phyloP scores from a whole-genome alignment of 371 early-diverging fungal species.

The Rhizomucor pusillus region DNA sequence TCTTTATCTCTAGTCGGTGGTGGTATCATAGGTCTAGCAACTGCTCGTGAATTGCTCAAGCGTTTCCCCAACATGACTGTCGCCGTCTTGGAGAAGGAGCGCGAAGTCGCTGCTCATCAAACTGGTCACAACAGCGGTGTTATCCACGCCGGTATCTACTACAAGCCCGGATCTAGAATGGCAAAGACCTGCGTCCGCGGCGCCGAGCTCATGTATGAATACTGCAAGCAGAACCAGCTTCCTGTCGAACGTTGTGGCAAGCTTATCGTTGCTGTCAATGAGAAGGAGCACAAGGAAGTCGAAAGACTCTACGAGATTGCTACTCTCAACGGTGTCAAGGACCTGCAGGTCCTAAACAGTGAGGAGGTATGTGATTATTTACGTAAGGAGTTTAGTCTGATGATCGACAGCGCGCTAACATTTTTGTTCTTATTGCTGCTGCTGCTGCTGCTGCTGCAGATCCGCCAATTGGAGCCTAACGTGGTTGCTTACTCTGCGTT shows the following conservation, averaged over 20 bases:
- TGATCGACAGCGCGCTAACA: not conserved
- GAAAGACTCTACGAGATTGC: slow-evolving; percentile 40
- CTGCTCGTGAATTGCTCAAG: slow-evolving; percentile 47
- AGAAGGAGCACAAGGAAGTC: slow-evolving; percentile 43
- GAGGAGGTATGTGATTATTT: slow-evolving; percentile 36
- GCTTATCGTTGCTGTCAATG: slow-evolving; percentile 44
- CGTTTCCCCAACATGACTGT: slow-evolving; percentile 48
- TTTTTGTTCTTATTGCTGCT: slow-evolving; percentile 5
- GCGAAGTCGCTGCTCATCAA: slow-evolving; percentile 51
- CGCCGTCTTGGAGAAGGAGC: slow-evolving; percentile 48
- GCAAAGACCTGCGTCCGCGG: slow-evolving; percentile 49
- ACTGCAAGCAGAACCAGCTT: slow-evolving; percentile 46
- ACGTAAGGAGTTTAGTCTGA: not conserved
- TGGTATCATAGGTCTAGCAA: slow-evolving; percentile 42
- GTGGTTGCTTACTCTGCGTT: slow-evolving; percentile 48
- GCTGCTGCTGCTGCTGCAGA: slow-evolving; percentile 24
- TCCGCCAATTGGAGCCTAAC: slow-evolving; percentile 45
- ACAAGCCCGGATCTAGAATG: slow-evolving; percentile 50
- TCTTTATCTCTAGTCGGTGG: slow-evolving; percentile 15
- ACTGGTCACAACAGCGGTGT: slow-evolving; percentile 53
- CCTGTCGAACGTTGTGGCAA: slow-evolving; percentile 52
- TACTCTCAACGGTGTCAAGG: slow-evolving; percentile 45
- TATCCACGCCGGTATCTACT: slow-evolving; percentile 51
- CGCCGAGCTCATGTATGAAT: slow-evolving; percentile 49
- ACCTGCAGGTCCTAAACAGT: slow-evolving; percentile 40